phyloP scores from a whole-genome alignment of 306 rosid genomes.

The Prunus dulcis region DNA sequence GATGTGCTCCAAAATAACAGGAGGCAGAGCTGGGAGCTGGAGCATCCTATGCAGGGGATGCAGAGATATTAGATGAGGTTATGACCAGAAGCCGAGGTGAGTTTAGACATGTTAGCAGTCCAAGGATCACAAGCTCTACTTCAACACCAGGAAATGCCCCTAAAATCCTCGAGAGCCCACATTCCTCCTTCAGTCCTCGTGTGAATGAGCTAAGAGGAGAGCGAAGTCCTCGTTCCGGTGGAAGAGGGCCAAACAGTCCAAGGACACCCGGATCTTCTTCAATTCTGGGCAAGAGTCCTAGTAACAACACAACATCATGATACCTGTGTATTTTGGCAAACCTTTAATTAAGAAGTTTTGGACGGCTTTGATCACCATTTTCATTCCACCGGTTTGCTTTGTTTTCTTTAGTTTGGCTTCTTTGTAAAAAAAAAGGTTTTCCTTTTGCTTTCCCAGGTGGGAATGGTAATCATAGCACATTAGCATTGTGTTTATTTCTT shows the following conservation, averaged over 20 bases:
- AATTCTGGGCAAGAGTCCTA: constrained; percentile 69
- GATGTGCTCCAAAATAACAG: constrained; percentile 43
- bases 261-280: constrained; percentile 40
- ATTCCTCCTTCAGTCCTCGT: constrained; percentile 51
- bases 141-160: constrained; percentile 58
- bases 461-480: neutral
- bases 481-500: neutral
- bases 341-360: constrained; percentile 18
- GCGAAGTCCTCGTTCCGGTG: constrained; percentile 64
- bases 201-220: constrained; percentile 47
- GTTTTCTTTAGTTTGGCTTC: constrained; percentile 25
- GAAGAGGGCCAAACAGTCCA: constrained; percentile 62
- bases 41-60: constrained; percentile 56
- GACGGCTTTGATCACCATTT: neutral
- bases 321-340: neutral
- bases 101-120: constrained; percentile 76
- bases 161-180: constrained; percentile 53
- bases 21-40: constrained; percentile 71
- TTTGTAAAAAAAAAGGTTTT: constrained; percentile 31
- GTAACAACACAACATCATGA: constrained; percentile 29
- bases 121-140: constrained; percentile 74
- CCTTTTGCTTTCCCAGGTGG: constrained; percentile 15
- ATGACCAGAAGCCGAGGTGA: constrained; percentile 94
- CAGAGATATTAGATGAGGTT: constrained; percentile 80
- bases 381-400: constrained; percentile 3